Base-by-base conservation (phyloP, 2,329 filamentous ascomycete species). In the Thyridium curvatum region DNA sequence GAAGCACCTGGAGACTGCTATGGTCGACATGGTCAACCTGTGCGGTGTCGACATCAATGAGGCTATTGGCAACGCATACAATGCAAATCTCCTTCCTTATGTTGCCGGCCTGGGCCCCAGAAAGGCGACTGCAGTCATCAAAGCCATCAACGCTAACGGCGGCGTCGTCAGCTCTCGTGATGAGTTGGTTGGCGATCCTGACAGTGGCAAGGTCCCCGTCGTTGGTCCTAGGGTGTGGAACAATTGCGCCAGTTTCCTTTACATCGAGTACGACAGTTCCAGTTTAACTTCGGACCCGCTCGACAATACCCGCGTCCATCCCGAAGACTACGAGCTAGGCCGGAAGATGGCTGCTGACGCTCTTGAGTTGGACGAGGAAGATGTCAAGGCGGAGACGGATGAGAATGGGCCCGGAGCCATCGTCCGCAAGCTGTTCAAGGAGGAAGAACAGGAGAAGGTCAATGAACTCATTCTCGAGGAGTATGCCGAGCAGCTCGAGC, bases 261-360 rank as follows among this genome's bases (percentile, higher is more conserved):
- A 81, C 56, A 86, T 98, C 43, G 82, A 86, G 39, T 96, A 88
- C 54, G 90, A 96, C 48, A 74, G 79, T n/a, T 80, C 82, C 12
- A 88, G 87, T 51, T 75, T 82, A 2, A 76, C 85, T 12, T 87
- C 90, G 1, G 93, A 98, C 57, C 94, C 94, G 42, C 73, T 98
- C 18, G 93, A 98, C 63, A 94, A 93, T 57, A 98, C 93, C 34
- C 86, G 93, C 68, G 89, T 98, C 14, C 93, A 98, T 55, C 93
- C 93, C 2, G 93, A 98, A 67, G 93, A 98, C 58, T 98, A 98
- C 61, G 93, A 98, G 51, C 82, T 98, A 45, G 93, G 89, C 35
- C 86, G 91, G 51, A 98, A 98, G 66, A 97, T 98, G 84, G 93
- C 93, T 15, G 93, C 93, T 4, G 93, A 98, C 69, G 93, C 93